Evolutionary conservation across 257 asterid species (phyloP).

Genomic region (Nicotiana attenuata): DNA sequence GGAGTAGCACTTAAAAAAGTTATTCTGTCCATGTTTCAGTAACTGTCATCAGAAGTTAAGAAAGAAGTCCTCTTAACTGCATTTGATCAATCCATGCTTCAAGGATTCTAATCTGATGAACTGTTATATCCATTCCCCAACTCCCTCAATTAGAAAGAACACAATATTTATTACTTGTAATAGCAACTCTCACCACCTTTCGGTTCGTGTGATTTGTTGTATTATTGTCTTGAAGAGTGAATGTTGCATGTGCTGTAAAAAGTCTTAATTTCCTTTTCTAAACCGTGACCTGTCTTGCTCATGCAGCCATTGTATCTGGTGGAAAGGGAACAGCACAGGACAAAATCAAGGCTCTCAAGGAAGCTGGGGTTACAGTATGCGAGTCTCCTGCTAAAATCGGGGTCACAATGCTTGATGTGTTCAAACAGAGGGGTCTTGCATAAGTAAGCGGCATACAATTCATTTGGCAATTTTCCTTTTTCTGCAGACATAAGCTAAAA

Average conservation of each 20-base stretch:
- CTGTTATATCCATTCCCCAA: background rate
- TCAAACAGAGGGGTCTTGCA: conserved; percentile 80
- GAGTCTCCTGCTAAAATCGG: conserved; percentile 98
- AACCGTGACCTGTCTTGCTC: conserved; percentile 12
- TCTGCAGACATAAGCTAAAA: background rate
- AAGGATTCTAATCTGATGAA: background rate
- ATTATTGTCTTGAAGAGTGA: background rate
- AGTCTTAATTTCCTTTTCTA: background rate
- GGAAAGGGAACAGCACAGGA: conserved; percentile 93
- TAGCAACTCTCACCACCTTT: background rate
- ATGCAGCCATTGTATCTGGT: conserved; percentile 74
- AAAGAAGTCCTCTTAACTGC: background rate
- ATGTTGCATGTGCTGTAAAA: background rate
- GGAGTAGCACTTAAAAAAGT: background rate
- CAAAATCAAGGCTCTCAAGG: conserved; percentile 75
- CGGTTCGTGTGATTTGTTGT: background rate
- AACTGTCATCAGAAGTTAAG: background rate
- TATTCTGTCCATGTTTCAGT: background rate
- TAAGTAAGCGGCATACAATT: conserved; percentile 19
- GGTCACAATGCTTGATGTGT: conserved; percentile 73
- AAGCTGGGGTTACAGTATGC: conserved; percentile 83
- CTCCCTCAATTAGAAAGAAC: background rate
- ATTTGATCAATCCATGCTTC: background rate
- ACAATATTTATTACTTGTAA: background rate
- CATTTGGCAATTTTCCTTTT: background rate